Evolutionary conservation across 1,284 basidiomycete genomes (phyloP), one percentile per base, ranked within the genome.

Genomic region (Irpex sp.): DNA sequence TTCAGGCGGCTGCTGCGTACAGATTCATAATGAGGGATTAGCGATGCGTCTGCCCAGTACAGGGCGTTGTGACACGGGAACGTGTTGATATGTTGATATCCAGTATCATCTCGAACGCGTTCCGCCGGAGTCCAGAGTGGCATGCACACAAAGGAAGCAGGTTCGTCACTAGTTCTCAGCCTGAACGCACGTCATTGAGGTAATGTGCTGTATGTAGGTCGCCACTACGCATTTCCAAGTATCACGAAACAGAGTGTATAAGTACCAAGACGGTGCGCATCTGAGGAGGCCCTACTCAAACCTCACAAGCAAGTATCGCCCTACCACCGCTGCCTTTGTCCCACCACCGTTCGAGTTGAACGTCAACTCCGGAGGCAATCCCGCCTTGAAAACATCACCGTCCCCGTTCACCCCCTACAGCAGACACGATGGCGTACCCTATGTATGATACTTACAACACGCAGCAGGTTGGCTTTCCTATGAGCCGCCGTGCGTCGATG

Each of bases 361-460:
- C 18, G 4, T 21, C n/a, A 18, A 23, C n/a, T 51, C 21, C 19
- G 21, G 35, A 23, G 28, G 52, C 21, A 12, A 16, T 54, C 19
- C 23, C 10, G 23, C 18, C 49, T 51, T 33, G 28, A 28, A 54
- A 19, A 28, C 33, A 14, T 54, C 23, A 19, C 18, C 28, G 14
- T 21, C 28, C 9, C 28, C 14, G 35, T 33, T 3, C 52, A 14
- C 23, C 16, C 23, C 8, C 14, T 54, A 28, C 52, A 33, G 28
- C 28, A 33, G 52, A 54, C 5, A 51, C 67, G 23, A 75, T 77
- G 71, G 72, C 75, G 48, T 77, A 75, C 65, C 66, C 73, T 48
- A 67, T 71, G 35, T 77, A 77, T 67, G 74, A 77, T 53, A 64
- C 68, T 21, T 71, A 72, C 70, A 63, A 68, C 68, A 39, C 53